A percentile compares a stretch with the other conserved stretches of the same genome.
Conservation (phyloP, 2,329 filamentous ascomycete genomes). For the Colletotrichum limetticola region DNA sequence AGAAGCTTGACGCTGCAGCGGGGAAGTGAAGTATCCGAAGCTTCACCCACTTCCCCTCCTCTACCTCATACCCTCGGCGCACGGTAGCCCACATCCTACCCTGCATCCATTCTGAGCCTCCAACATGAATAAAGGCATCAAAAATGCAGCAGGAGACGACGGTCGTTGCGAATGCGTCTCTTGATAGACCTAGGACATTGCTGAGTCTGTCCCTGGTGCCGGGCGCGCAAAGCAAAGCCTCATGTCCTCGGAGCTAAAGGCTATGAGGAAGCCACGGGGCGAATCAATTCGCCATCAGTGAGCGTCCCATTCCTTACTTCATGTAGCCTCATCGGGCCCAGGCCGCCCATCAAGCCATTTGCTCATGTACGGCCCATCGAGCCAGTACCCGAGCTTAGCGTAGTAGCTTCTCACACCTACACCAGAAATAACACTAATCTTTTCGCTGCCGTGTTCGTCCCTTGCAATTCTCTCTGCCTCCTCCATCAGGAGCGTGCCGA, state of each 20-base stretch:
- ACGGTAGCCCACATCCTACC: neutral
- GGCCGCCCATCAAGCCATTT: conserved; percentile 68
- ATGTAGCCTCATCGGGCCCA: conserved; percentile 33
- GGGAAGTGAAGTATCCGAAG: neutral
- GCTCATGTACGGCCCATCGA: conserved; percentile 90
- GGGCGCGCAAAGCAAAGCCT: neutral
- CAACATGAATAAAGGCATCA: too few species aligned
- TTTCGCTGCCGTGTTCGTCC: conserved; percentile 91
- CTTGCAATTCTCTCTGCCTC: conserved; percentile 95
- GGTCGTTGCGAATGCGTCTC: neutral
- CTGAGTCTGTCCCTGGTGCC: neutral
- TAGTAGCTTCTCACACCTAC: conserved; percentile 98
- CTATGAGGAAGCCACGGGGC: neutral
- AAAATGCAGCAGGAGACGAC: neutral
- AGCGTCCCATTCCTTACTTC: neutral
- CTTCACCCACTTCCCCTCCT: neutral
- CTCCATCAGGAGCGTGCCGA: conserved; percentile 96
- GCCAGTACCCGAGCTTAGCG: conserved; percentile 88
- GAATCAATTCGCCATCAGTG: neutral
- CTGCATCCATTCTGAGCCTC: neutral
- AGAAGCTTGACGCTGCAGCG: conserved; percentile 36
- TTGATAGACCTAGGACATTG: neutral
- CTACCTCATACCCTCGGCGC: neutral
- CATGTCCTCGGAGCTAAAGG: neutral
- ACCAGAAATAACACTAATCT: conserved; percentile 98